Conservation (phyloP, 208 protist genomes). For the Acanthamoeba sp. region DNA sequence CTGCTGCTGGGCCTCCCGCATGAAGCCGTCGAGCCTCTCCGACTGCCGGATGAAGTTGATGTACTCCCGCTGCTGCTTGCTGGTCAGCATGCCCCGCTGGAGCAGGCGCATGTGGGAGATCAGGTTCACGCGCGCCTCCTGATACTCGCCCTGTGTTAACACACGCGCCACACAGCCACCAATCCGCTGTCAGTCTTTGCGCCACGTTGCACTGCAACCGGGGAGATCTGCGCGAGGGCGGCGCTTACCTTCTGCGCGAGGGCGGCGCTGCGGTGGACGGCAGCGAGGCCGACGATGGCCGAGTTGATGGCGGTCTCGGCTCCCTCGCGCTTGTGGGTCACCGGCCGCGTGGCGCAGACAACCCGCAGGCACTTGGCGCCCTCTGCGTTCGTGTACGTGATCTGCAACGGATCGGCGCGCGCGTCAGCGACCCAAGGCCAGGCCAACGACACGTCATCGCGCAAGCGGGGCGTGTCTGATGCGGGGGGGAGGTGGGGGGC, state of each 20-base stretch:
- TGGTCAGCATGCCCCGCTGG: slow-evolving; percentile 65
- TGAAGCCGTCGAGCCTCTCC: slow-evolving; percentile 58
- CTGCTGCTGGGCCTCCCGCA: slow-evolving; percentile 36
- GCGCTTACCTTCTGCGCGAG: slow-evolving; percentile 61
- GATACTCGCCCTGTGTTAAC: slow-evolving; percentile 72
- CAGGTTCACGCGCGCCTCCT: slow-evolving; percentile 58
- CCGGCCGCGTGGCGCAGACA: background rate
- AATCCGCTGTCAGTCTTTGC: too few relatives aligned
- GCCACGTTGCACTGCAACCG: too few relatives aligned
- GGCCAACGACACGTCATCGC: too few relatives aligned
- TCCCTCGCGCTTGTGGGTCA: background rate
- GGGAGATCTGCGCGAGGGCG: too few relatives aligned
- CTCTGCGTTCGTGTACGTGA: slow-evolving; percentile 20
- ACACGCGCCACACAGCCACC: too few relatives aligned
- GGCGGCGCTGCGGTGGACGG: slow-evolving; percentile 57
- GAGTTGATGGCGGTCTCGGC: slow-evolving; percentile 17
- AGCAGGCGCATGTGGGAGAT: slow-evolving; percentile 69
- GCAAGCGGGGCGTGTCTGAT: background rate
- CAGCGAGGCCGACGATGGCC: slow-evolving; percentile 21
- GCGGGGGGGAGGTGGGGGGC: background rate
- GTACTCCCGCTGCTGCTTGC: slow-evolving; percentile 55
- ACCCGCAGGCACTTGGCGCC: slow-evolving; percentile 30
- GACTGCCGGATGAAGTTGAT: slow-evolving; percentile 41
- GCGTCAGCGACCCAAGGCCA: too few relatives aligned
- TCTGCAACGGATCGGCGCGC: too few relatives aligned